Evolutionary conservation across 495 filamentous ascomycete species (phyloP).

Genomic region (Podospora bellae-mahoneyi): DNA sequence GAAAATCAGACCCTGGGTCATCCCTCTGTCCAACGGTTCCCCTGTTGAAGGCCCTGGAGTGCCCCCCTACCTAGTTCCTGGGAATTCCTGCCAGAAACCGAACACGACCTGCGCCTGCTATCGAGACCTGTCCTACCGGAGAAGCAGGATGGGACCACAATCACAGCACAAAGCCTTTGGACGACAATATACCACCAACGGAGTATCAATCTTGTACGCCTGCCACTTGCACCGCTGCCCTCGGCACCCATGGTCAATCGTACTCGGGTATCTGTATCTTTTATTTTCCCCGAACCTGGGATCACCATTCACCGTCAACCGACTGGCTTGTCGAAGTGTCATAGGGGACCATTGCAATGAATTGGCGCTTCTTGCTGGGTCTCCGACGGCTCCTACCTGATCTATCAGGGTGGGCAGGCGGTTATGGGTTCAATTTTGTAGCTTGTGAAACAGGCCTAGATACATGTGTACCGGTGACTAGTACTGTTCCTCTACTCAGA

Average conservation of each 20-base stretch:
- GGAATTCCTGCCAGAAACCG: slow-evolving; percentile 1
- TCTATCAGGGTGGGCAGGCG: not conserved
- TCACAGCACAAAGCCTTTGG: not conserved
- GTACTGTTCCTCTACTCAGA: not conserved
- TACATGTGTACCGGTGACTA: not conserved
- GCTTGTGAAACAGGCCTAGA: not conserved
- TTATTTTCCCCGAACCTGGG: not conserved
- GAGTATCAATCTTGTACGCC: not conserved
- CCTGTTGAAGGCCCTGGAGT: not conserved
- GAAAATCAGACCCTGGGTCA: not conserved
- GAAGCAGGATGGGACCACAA: not conserved
- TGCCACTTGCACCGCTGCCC: not conserved
- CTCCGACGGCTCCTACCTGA: not conserved
- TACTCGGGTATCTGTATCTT: not conserved
- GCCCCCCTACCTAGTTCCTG: not conserved
- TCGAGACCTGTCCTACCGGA: not conserved
- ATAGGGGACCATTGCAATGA: not conserved
- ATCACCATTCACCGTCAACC: not conserved
- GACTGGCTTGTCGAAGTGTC: not conserved
- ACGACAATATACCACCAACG: not conserved
- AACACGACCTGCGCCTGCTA: slow-evolving; percentile 9
- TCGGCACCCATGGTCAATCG: not conserved
- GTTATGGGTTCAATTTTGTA: not conserved
- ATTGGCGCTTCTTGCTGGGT: not conserved
- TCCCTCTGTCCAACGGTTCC: not conserved